These are phyloP conservation scores for Blastomyces emzantsi DNA, from an alignment of 2,329 filamentous ascomycete genomes.

Conservation along the genomic window DNA sequence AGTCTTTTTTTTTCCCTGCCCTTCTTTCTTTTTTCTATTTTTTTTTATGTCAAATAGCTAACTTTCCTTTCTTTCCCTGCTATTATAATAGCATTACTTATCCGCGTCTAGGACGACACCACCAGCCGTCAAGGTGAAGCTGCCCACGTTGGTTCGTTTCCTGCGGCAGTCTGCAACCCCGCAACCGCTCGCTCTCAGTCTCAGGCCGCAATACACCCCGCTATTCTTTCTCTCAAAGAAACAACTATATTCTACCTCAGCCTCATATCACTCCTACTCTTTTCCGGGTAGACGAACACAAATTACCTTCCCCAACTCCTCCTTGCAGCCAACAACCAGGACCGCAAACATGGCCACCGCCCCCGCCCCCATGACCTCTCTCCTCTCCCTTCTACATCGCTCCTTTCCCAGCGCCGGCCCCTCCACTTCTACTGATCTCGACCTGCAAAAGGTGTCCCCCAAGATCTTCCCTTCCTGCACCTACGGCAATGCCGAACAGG, in stretches of 20 bases:
- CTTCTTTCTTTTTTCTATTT: not conserved
- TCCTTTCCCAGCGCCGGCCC: conserved; percentile 36
- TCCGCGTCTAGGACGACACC: not conserved
- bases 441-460: conserved; percentile 41
- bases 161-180: conserved; percentile 19
- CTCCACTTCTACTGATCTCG: conserved; percentile 34
- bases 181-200: conserved; percentile 10
- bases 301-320: not conserved
- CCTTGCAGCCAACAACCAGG: not conserved
- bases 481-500: conserved; percentile 70
- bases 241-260: not conserved
- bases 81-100: not conserved
- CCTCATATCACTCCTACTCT: not conserved
- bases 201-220: not conserved
- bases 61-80: not conserved
- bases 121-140: conserved; percentile 13
- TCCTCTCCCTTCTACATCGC: conserved; percentile 38
- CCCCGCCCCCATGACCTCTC: conserved; percentile 33
- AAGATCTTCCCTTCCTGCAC: conserved; percentile 60
- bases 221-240: conserved; percentile 6
- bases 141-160: conserved; percentile 10
- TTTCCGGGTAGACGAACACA: not conserved
- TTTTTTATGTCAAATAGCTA: not conserved
- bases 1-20: not conserved
- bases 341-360: conserved; percentile 24